Evolutionary conservation across 148 eudicot species (phyloP).

Genomic region (Camellia lanceoleosa): DNA sequence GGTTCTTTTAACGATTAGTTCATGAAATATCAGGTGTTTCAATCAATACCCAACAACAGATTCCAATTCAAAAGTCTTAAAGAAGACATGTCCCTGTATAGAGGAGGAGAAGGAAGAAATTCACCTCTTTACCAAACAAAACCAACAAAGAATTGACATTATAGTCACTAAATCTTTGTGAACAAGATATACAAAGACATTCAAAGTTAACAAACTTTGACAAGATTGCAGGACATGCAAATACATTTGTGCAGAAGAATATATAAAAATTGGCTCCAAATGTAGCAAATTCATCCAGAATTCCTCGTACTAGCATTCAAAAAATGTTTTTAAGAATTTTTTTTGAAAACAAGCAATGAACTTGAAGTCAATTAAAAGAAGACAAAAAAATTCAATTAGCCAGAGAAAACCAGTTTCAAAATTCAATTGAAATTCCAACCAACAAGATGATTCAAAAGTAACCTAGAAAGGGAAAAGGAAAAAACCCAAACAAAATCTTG

Average conservation of each 20-base stretch:
- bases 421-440: not conserved
- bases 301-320: too few species aligned
- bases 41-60: not conserved
- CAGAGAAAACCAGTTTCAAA: not conserved
- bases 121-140: too few species aligned
- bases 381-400: too few species aligned
- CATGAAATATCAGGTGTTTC: slow-evolving; percentile 7
- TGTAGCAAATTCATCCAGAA: too few species aligned
- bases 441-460: not conserved
- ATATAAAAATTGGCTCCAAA: too few species aligned
- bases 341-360: not conserved
- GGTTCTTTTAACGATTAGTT: not conserved
- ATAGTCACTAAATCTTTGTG: too few species aligned
- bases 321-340: too few species aligned
- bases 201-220: too few species aligned
- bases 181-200: too few species aligned
- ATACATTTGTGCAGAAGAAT: too few species aligned
- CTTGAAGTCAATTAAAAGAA: not conserved
- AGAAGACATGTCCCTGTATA: not conserved
- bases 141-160: too few species aligned
- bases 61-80: not conserved
- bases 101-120: not conserved
- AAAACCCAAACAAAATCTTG: not conserved
- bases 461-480: not conserved
- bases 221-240: too few species aligned